Base-by-base conservation (phyloP, 1,284 basidiomycete species). In the Pascua sp. region DNA sequence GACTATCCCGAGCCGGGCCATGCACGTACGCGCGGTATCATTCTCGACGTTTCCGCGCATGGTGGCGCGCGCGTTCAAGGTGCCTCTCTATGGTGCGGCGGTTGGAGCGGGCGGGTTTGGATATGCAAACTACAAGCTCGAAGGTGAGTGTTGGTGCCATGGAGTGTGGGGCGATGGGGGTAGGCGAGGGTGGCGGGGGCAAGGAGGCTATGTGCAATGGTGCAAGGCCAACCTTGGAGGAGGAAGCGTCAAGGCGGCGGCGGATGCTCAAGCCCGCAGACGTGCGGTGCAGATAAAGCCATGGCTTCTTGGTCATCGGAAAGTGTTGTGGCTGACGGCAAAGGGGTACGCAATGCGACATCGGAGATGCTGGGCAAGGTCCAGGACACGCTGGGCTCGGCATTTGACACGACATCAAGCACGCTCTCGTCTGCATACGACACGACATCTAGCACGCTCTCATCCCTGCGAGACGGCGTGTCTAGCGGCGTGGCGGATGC, bases 81-180 rank as follows among this genome's bases (percentile, higher is more conserved):
- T 94, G 2, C 91, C 91, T 39, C 82, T 91, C 61, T 91, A 90
- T 38, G 89, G 88, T 12, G 87, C 86, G 18, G 90, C 90, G 0
- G 84, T 91, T 18, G 91, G 91, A 11, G 91, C 88, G 1, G 91
- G 92, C n/a, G 87, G 90, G 0, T 79, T 93, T 56, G 89, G 89
- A 8, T 95, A 94, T 76, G 91, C 90, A 15, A 92, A 92, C 72
- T 94, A 92, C 80, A 91, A 91, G 78, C 86, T 93, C 67, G 91
- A 96, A 80, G 90, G 91, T 90, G 60, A 64, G 84, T 77, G 8
- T 12, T 32, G 11, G 43, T 18, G 8, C 16, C n/a, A 32, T 4
- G 8, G 13, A 11, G 1, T 4, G 7, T 7, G 24, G 24, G 42
- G 16, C 12, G 12, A 16, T 44, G 43, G 12, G 43, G 12, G 43